Base-by-base conservation (phyloP, 1,284 basidiomycete species). In the Inonotus hispidus region DNA sequence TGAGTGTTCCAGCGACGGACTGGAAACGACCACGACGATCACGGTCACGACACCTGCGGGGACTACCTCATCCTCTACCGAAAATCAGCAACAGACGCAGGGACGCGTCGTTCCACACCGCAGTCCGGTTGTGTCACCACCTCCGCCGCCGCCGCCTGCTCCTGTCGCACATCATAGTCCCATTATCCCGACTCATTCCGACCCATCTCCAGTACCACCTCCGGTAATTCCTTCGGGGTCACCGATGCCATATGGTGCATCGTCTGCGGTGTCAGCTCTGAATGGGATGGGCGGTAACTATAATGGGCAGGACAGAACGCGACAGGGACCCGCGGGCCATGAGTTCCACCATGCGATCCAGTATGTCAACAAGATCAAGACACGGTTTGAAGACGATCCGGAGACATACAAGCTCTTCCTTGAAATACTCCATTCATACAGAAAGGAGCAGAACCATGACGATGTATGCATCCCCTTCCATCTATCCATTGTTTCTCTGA, bases 361-460 rank as follows among this genome's bases (percentile, higher is more conserved):
- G 69, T 99, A 96, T 72, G 88, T 99, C 68, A 98, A 98, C 82
- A 96, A 95, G 81, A 99, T 99, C 79, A 99, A 99, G 79, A 88
- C 88, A 50, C 87, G 95, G 54, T 99, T 92, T 75, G 79, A 86
- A n/a, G 87, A 90, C 65, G 94, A 98, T 66, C 88, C 90, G 23
- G 93, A 96, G 68, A 96, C 91, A 49, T 99, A 99, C 81, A 98
- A 98, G 77, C 90, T 94, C 70, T 99, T 99, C 75, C 79, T 99
- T 68, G 96, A 99, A 77, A 96, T 99, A 59, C 77, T 99, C 66
- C 97, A 99, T 79, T 92, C 92, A 35, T 98, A 98, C 75, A 95
- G 98, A 74, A 95, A 95, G 72, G 95, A 98, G 71, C 92, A 93
- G 71, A 83, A 85, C 64, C 87, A 92, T 66, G 88, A 92, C 65